Evolutionary conservation across 257 asterid species (phyloP), one percentile per base, ranked within the genome.

Genomic region (Nyctanthes arbortristis): DNA sequence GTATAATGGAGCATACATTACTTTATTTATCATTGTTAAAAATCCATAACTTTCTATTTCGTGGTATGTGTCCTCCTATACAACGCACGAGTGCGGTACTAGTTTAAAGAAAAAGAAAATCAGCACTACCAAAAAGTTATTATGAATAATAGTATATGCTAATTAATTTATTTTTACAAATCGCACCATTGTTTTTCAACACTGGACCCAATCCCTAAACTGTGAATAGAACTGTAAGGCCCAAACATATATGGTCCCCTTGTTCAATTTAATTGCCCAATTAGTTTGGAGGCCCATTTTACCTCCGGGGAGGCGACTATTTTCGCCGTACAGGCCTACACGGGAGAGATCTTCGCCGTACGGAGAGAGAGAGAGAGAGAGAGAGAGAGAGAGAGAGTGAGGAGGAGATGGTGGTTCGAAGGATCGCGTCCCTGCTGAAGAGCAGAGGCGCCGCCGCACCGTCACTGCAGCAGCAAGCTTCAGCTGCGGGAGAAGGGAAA

Each of bases 351-450:
- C n/a, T n/a, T n/a, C n/a, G n/a, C n/a, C n/a, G n/a, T n/a, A n/a
- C n/a, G n/a, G n/a, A n/a, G n/a, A n/a, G n/a, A n/a, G n/a, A n/a
- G n/a, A n/a, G 22, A 24, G 28, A 52, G 9, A 5, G 28, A 18
- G 27, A 35, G 40, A 5, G 40, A 35, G 40, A 12, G 40, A 35
- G 16, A 8, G 31, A 10, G 59, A 12, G 13, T 0, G 10, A 12
- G 4, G n/a, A 16, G 33, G 66, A 20, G 32, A 85, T 82, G 90
- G 62, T 66, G 67, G 82, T 82, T 61, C 72, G 86, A 36, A 82
- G 78, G 80, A 68, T 80, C 58, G 60, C 78, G 22, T 82, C 86
- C 56, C 11, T 68, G 77, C 84, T 83, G 54, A 81, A 71, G 74
- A 78, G 64, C 66, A 73, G 75, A 52, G 57, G 75, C n/a, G 60